These are phyloP conservation scores for Clarireedia monteithiana DNA, from an alignment of 2,329 filamentous ascomycete species.

Conservation along the genomic window DNA sequence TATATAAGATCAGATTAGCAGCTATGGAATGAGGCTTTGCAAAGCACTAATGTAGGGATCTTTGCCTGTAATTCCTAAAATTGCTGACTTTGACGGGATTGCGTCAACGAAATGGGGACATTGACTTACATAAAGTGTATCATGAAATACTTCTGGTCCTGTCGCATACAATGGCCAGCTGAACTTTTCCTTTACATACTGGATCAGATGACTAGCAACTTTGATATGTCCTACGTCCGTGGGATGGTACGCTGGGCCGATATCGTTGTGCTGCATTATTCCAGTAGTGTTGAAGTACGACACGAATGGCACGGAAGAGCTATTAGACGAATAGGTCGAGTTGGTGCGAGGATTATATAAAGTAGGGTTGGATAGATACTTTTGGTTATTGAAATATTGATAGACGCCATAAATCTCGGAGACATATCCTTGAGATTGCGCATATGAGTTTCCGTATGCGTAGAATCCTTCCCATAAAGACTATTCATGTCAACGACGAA, in stretches of 20 bases:
- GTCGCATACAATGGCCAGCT: constrained; percentile 48
- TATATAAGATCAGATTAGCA: not conserved
- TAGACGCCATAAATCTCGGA: constrained; percentile 44
- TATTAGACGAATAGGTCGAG: constrained; percentile 28
- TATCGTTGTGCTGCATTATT: constrained; percentile 54
- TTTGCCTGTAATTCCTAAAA: too few species aligned
- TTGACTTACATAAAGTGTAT: constrained; percentile 35
- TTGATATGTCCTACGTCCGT: constrained; percentile 56
- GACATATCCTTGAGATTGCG: constrained; percentile 39
- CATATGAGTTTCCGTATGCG: constrained; percentile 41
- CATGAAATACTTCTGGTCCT: constrained; percentile 44
- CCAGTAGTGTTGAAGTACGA: constrained; percentile 55
- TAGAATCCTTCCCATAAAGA: constrained; percentile 48
- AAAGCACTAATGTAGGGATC: not conserved
- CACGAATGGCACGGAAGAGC: constrained; percentile 37
- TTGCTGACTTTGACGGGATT: too few species aligned
- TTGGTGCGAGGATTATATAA: constrained; percentile 36
- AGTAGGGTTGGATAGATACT: constrained; percentile 34
- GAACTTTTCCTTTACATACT: constrained; percentile 48
- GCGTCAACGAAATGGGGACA: not conserved
- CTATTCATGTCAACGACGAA: constrained; percentile 25
- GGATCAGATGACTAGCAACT: constrained; percentile 49
- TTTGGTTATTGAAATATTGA: constrained; percentile 42
- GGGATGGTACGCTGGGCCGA: constrained; percentile 49
- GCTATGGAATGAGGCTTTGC: not conserved